Evolutionary conservation across 352 stramenopile species (phyloP), one percentile per base, ranked within the genome.

Genomic region (Aphanomyces invadans): DNA sequence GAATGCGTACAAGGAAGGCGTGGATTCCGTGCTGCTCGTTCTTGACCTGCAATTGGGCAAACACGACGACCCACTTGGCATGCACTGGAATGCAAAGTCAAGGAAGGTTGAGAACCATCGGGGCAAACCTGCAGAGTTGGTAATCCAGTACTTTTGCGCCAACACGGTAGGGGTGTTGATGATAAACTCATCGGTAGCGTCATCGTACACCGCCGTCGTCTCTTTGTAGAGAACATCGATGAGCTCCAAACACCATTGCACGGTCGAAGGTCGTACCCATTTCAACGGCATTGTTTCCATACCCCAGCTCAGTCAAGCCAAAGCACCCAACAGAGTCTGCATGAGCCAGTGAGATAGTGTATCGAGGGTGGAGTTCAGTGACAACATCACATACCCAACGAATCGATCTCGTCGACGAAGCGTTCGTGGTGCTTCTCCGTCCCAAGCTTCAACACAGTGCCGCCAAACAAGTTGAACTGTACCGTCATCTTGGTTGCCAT

Each of bases 1-100:
- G 83, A 1, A 98, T 51, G 44, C 86, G 95, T 15, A 98, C 84
- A 2, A 98, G 73, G 74, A 98, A 98, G 49, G 94, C 95, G 71
- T 98, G 92, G 31, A 98, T 87, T 21, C 95, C 95, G 5, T 80
- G 74, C 70, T 95, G 74, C 29, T 78, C 76, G 2, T 70, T 71
- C 17, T 78, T 72, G 0, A 83, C 39, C 0, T 78, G 71, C 1
- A 98, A 73, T 19, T 87, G 87, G 2, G 91, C 90, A 72, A 97
- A 96, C 0, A 97, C 81, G 71, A 97, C 95, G 26, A 93, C 92
- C 87, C 95, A 26, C 91, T 92, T 3, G 93, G 93, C 60, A 23
- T 67, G 60, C 15, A 67, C 60, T 67, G 57, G 17, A 64, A 17
- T n/a, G 2, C 49, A 33, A 45, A 45, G 31, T 2, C 2, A 23